Conservation (phyloP, 1,284 basidiomycete genomes). For the Trichosporon inkin region DNA sequence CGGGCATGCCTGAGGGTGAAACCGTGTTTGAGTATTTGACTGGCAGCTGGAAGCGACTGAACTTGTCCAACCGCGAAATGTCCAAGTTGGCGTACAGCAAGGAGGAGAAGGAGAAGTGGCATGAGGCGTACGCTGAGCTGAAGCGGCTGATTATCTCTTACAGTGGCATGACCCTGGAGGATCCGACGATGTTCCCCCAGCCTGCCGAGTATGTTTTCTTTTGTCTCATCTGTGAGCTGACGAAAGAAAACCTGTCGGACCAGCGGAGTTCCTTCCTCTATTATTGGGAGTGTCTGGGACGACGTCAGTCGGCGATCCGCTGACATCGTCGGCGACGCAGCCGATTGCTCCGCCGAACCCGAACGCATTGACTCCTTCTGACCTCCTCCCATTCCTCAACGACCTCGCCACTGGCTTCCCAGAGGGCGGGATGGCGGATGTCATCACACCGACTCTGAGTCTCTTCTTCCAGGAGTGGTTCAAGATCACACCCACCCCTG, state of each 20-base stretch:
- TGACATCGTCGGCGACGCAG: constrained; percentile 46
- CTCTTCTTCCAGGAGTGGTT: constrained; percentile 51
- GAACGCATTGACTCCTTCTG: constrained; percentile 40
- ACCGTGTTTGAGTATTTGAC: constrained; percentile 88
- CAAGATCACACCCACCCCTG: constrained; percentile 41
- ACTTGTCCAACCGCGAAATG: constrained; percentile 58
- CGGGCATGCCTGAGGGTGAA: constrained; percentile 69
- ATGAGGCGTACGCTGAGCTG: constrained; percentile 64
- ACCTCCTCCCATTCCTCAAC: constrained; percentile 52
- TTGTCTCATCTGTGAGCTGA: not conserved
- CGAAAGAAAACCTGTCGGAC: constrained; percentile 63
- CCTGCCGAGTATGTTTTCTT: constrained; percentile 60
- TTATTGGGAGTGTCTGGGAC: constrained; percentile 60
- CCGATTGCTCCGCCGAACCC: not conserved
- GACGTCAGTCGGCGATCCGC: constrained; percentile 55
- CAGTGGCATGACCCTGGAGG: constrained; percentile 81
- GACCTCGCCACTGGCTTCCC: constrained; percentile 52
- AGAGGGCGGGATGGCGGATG: constrained; percentile 49
- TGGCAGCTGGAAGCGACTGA: constrained; percentile 82
- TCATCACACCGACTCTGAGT: constrained; percentile 52
- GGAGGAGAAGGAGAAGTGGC: constrained; percentile 61
- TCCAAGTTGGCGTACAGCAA: constrained; percentile 64
- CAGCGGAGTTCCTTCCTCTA: constrained; percentile 68
- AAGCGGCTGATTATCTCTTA: constrained; percentile 83
- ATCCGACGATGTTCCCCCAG: constrained; percentile 88